These are phyloP conservation scores for Akanthomyces uredinophilus DNA, from an alignment of 2,329 filamentous ascomycete genomes.

Conservation along the genomic window DNA sequence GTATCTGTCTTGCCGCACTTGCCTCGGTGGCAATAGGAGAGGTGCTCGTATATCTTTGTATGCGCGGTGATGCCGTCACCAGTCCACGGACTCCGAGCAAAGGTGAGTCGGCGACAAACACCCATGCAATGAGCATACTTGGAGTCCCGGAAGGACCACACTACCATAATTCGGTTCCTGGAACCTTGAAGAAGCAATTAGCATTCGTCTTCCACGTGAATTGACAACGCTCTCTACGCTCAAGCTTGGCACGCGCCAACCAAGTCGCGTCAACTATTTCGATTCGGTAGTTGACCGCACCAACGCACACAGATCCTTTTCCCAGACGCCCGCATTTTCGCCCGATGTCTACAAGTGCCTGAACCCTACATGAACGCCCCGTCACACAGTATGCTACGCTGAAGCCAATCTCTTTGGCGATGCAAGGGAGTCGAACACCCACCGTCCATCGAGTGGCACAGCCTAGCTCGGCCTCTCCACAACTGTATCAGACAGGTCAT, in stretches of 20 bases:
- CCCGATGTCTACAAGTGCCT: constrained; percentile 6
- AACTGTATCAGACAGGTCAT: neutral
- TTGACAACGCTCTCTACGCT: neutral
- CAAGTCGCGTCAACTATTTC: constrained; percentile 7
- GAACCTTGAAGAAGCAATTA: neutral
- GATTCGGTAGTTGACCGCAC: constrained; percentile 11
- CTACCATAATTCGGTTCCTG: neutral
- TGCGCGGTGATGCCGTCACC: neutral
- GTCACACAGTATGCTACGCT: constrained; percentile 1
- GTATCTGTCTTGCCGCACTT: neutral
- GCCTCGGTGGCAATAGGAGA: neutral
- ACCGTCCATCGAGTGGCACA: constrained; percentile 10
- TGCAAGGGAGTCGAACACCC: constrained; percentile 9
- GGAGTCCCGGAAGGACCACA: no score
- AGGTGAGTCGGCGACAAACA: neutral
- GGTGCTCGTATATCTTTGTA: neutral
- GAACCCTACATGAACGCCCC: neutral
- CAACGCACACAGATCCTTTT: neutral
- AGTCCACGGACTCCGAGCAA: neutral
- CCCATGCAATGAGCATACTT: neutral
- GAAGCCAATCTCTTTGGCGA: constrained; percentile 4
- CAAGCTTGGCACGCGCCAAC: neutral
- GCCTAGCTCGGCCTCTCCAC: constrained; percentile 10
- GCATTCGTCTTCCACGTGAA: neutral
- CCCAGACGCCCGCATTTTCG: neutral